These are phyloP conservation scores for Ogataea angusta DNA, from an alignment of 805 yeast genomes.

Conservation along the genomic window DNA sequence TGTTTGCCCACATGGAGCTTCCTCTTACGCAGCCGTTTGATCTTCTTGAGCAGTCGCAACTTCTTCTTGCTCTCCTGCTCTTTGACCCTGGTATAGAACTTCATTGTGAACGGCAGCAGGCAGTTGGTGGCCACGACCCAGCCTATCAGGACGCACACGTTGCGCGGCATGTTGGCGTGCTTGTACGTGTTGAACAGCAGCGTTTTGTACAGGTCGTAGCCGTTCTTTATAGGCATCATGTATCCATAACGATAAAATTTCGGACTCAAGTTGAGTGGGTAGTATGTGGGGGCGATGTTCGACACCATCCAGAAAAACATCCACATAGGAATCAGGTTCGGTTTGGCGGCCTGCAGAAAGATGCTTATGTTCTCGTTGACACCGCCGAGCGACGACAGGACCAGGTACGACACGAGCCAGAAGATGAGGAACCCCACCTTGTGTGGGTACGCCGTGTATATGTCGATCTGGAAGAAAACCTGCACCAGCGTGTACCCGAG, in stretches of 20 bases:
- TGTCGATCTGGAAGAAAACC: constrained; percentile 61
- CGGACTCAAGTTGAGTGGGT: constrained; percentile 53
- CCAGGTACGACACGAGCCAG: constrained; percentile 61
- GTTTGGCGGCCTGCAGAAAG: constrained; percentile 45
- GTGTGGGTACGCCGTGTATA: constrained; percentile 52
- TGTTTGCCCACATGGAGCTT: neutral
- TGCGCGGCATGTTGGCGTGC: constrained; percentile 52
- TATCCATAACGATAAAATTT: constrained; percentile 62
- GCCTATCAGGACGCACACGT: constrained; percentile 52
- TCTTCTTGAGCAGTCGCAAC: constrained; percentile 14
- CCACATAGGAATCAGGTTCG: constrained; percentile 65
- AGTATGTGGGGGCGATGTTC: constrained; percentile 62
- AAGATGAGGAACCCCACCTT: constrained; percentile 63
- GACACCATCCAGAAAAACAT: constrained; percentile 62
- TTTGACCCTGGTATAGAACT: constrained; percentile 16
- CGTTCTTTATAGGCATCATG: constrained; percentile 61
- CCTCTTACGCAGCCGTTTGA: constrained; percentile 7
- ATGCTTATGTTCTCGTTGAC: constrained; percentile 62
- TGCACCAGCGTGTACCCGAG: constrained; percentile 58
- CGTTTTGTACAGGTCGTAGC: constrained; percentile 54
- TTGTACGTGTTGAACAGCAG: constrained; percentile 54
- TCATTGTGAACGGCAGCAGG: constrained; percentile 37
- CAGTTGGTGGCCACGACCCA: constrained; percentile 56
- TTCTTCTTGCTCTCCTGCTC: constrained; percentile 13
- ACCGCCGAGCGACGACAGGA: constrained; percentile 68